These are phyloP conservation scores for Syzygium aqueum DNA, from an alignment of 345 rosid genomes.

Conservation along the genomic window DNA sequence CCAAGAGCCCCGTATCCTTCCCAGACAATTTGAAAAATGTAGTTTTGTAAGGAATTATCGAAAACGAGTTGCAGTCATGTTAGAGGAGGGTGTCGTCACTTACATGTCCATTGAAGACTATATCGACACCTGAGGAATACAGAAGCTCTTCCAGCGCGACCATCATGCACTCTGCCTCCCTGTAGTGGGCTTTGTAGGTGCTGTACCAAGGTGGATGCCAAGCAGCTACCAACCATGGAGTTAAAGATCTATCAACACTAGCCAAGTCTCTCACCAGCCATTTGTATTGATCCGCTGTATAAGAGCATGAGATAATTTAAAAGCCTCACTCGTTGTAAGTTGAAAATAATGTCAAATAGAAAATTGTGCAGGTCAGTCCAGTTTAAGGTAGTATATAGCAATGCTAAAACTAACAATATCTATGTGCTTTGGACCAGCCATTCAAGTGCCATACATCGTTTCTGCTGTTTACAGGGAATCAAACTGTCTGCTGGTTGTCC, in stretches of 20 bases:
- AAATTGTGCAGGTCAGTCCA: not conserved
- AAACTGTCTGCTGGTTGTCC: not conserved
- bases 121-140: slow-evolving; percentile 45
- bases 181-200: slow-evolving; percentile 66
- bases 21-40: not conserved
- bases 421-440: not conserved
- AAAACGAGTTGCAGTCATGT: not conserved
- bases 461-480: not conserved
- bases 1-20: not conserved
- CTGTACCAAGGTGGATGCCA: slow-evolving; percentile 95
- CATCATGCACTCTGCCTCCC: slow-evolving; percentile 91
- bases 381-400: not conserved
- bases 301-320: not conserved
- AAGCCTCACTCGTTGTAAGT: not conserved
- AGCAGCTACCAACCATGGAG: slow-evolving; percentile 85
- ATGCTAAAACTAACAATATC: not conserved
- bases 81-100: not conserved
- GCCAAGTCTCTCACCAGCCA: slow-evolving; percentile 73
- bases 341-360: not conserved
- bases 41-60: not conserved
- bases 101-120: slow-evolving; percentile 83
- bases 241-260: slow-evolving; percentile 44
- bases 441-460: not conserved
- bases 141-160: slow-evolving; percentile 73
- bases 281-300: slow-evolving; percentile 66